Conservation (phyloP, 352 stramenopile species). For the Phytophthora megakarya region DNA sequence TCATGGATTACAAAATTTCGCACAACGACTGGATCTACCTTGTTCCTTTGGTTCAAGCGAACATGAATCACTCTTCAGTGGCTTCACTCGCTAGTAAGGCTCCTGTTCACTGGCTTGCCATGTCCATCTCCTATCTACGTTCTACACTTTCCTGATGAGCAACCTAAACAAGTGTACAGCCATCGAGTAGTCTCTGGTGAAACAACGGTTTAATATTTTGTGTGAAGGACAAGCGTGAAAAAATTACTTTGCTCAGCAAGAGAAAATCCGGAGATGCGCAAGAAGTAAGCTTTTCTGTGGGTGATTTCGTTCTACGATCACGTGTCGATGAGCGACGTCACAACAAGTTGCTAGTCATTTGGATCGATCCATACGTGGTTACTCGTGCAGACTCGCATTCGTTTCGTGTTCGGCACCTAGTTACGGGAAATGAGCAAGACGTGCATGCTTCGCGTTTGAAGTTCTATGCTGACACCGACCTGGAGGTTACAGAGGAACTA, state of each 20-base stretch:
- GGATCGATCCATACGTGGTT: not conserved
- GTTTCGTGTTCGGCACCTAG: not conserved
- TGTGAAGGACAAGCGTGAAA: not conserved
- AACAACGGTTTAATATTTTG: conserved; percentile 2
- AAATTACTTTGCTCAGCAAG: conserved; percentile 11
- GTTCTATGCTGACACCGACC: not conserved
- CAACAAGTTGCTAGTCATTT: not conserved
- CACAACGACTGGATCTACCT: conserved; percentile 13
- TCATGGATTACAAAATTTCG: conserved; percentile 12
- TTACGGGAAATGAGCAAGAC: not conserved
- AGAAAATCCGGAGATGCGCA: not conserved
- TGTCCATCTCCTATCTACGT: not conserved
- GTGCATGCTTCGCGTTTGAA: not conserved
- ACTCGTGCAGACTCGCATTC: conserved; percentile 1
- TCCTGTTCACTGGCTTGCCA: conserved; percentile 10
- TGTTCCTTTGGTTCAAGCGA: conserved; percentile 15
- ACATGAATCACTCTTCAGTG: conserved; percentile 18
- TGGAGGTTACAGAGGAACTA: too few species aligned
- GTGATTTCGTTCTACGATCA: not conserved
- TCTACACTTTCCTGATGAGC: not conserved
- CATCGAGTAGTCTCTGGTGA: not conserved
- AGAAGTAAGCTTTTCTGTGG: not conserved
- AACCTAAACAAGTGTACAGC: not conserved
- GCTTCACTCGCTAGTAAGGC: not conserved
- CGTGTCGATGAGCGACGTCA: conserved; percentile 1